phyloP scores from a whole-genome alignment of 331 rosid genomes.

The Dryas integrifolia region DNA sequence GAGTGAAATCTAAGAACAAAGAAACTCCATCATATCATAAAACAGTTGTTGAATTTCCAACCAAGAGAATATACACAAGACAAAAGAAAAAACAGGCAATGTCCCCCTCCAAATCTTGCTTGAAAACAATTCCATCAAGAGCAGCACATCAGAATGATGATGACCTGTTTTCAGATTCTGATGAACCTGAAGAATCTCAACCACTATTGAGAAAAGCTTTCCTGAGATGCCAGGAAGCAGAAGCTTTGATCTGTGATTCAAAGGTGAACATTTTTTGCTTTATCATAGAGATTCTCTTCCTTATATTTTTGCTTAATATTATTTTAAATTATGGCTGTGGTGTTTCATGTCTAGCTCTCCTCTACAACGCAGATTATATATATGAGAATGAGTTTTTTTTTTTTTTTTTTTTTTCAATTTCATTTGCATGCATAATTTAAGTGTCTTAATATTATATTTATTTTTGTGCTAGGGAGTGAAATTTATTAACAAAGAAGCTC shows the following conservation, averaged over 20 bases:
- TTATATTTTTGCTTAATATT: not conserved
- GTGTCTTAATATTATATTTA: not conserved
- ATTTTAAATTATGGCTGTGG: not conserved
- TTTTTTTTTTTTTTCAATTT: not conserved
- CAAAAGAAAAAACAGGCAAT: not conserved
- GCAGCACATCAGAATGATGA: slow-evolving; percentile 5
- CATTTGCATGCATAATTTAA: slow-evolving; percentile 1
- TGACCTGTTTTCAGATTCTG: not conserved
- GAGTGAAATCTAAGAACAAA: not conserved
- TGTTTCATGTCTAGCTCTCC: slow-evolving; percentile 7
- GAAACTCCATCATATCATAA: not conserved
- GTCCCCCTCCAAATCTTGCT: not conserved
- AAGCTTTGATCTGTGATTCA: not conserved
- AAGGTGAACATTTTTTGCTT: slow-evolving; percentile 13
- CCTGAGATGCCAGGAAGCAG: not conserved
- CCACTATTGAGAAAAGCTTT: not conserved
- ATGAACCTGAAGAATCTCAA: slow-evolving; percentile 13
- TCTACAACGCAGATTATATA: not conserved
- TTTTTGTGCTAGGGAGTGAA: not conserved
- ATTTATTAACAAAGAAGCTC: not conserved
- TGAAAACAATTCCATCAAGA: not conserved
- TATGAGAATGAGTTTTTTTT: not conserved
- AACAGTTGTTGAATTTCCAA: not conserved
- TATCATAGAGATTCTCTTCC: not conserved
- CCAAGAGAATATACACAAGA: not conserved